Evolutionary conservation across 768 basidiomycete genomes (phyloP).

Genomic region (Phaeotremella fagi): DNA sequence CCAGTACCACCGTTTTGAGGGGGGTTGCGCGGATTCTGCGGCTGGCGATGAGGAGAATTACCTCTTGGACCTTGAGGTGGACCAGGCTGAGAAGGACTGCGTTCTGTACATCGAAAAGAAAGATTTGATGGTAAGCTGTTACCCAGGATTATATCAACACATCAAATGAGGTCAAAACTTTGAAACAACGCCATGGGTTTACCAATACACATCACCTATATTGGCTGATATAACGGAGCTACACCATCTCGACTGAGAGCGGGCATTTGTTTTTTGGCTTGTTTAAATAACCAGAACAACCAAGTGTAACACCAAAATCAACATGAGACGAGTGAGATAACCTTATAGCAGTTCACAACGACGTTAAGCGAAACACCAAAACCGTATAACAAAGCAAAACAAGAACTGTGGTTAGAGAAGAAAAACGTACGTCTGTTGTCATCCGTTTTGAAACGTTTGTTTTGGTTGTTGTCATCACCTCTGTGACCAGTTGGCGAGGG

Average conservation of each 20-base stretch:
- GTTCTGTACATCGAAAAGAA: background rate
- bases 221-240: no score
- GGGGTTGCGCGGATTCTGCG: background rate
- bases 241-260: no score
- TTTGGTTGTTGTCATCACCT: conserved; percentile 11
- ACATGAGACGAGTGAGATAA: no score
- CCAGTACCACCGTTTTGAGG: background rate
- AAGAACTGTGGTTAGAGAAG: background rate
- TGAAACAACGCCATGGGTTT: no score
- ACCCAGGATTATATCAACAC: no score
- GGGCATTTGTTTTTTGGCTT: no score
- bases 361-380: background rate
- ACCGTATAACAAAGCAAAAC: background rate
- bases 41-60: background rate
- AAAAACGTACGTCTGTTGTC: conserved; percentile 21
- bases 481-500: background rate
- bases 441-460: background rate
- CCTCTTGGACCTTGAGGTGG: background rate
- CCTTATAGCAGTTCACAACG: no score
- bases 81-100: background rate
- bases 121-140: background rate
- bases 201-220: no score
- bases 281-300: no score
- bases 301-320: no score
- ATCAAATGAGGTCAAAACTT: no score